Base-by-base conservation (phyloP, 176 grass and related monocot species). In the Aegilops bicornis region DNA sequence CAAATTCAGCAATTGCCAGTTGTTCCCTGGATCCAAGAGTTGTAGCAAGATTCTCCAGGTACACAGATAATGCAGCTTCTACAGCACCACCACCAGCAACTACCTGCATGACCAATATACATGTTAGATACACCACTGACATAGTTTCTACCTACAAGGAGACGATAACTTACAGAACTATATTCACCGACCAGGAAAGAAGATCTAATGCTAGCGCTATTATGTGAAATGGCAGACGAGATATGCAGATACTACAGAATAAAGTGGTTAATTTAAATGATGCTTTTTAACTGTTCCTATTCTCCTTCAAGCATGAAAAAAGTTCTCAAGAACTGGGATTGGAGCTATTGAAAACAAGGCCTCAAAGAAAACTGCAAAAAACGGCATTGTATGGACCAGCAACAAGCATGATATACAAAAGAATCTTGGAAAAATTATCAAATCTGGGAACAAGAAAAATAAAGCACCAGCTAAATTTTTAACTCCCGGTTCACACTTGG, bases 1-100 rank as follows among this genome's bases (percentile, higher is more conserved):
- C 91, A 68, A 98, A 98, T 87, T 95, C 95, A 13, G 93, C 95
- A 89, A 98, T 98, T 22, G 93, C 95, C 43, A 98, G 37, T 79
- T 98, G 95, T 79, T 98, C 95, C 82, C 93, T 91, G 74, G 95
- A 98, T 19, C 95, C 95, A 22, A 98, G 87, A 22, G 95, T 98
- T 73, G 95, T 98, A 20, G 95, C 95, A 54, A 98, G 87, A 88
- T 95, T 91, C 83, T 98, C 95, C 86, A 98, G 87, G 83, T 95
- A 98, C 37, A 95, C 95, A 69, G 95, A 98, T 68, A 95, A 78
- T 14, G 95, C 95, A 30, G 95, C 80, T 85, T 98, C 93, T 10
- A 93, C 93, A 22, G 95, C 95, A 83, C 95, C 95, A 87, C 95
- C 95, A 73, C 93, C 95, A 89, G 95, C 95, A 78, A 98, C 95